These are phyloP conservation scores for Candida sanyaensis DNA, from an alignment of 1,139 yeast species.

Conservation along the genomic window DNA sequence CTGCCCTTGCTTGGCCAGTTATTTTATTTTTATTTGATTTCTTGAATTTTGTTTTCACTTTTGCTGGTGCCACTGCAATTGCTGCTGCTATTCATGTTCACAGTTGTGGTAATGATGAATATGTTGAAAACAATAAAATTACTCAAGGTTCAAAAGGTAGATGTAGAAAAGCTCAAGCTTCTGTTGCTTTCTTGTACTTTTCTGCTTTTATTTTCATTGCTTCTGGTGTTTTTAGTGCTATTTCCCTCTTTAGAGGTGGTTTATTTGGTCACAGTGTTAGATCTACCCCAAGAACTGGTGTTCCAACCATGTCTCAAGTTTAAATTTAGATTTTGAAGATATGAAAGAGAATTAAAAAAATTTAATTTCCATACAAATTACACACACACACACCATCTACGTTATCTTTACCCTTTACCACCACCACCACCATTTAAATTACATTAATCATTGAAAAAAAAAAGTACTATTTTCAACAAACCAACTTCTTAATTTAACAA, in stretches of 20 bases:
- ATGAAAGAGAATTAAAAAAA: no score
- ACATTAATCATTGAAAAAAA: neutral
- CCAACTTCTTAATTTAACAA: neutral
- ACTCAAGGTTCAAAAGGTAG: constrained; percentile 76
- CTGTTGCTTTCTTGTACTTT: constrained; percentile 88
- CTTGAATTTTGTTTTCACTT: constrained; percentile 86
- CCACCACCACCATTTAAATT: no score
- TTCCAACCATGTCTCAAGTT: constrained; percentile 87
- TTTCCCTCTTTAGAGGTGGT: constrained; percentile 68
- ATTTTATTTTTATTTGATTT: constrained; percentile 75
- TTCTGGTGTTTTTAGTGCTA: constrained; percentile 61
- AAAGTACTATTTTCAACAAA: neutral
- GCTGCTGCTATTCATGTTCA: constrained; percentile 88
- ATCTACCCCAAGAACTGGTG: constrained; percentile 69
- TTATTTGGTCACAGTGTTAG: constrained; percentile 60
- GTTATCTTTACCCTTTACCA: neutral
- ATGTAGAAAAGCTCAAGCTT: constrained; percentile 96
- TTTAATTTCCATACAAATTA: no score
- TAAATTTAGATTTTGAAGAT: no score
- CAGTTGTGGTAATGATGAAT: constrained; percentile 72
- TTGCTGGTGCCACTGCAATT: constrained; percentile 91
- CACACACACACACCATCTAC: no score
- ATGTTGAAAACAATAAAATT: constrained; percentile 65
- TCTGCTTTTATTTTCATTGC: constrained; percentile 75
- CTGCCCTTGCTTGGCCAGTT: constrained; percentile 85